A percentile compares a stretch with the other conserved stretches of the same genome.
phyloP scores from a whole-genome alignment of 768 basidiomycete species.

The Lyophyllum shimeji region DNA sequence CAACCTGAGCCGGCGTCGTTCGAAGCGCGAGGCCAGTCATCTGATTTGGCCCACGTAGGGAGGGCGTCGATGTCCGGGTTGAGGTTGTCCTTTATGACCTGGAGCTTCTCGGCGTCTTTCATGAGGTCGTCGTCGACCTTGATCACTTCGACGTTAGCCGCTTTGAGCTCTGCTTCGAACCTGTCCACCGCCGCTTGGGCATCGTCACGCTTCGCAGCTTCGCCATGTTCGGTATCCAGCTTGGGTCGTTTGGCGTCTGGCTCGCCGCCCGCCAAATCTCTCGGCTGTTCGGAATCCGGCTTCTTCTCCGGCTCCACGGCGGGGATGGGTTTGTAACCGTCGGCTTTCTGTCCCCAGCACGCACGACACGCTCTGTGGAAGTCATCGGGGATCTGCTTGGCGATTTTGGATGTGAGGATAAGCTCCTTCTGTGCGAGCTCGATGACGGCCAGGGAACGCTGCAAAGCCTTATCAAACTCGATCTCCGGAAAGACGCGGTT shows the following conservation, averaged over 20 bases:
- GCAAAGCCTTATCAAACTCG: constrained; percentile 42
- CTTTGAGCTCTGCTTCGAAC: constrained; percentile 40
- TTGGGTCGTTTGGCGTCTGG: constrained; percentile 16
- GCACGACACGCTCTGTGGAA: constrained; percentile 49
- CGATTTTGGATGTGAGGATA: constrained; percentile 45
- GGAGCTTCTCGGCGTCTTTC: constrained; percentile 11
- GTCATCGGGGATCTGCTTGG: constrained; percentile 45
- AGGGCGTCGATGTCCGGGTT: constrained; percentile 11
- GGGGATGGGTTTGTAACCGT: constrained; percentile 33
- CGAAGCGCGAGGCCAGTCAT: background rate
- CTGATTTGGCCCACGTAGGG: constrained; percentile 10
- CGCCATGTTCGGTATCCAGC: constrained; percentile 15
- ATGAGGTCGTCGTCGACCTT: constrained; percentile 11
- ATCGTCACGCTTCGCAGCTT: constrained; percentile 2
- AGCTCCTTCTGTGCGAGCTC: constrained; percentile 48
- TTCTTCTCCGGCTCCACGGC: constrained; percentile 6
- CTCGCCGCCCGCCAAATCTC: background rate
- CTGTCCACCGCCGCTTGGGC: constrained; percentile 17
- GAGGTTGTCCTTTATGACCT: constrained; percentile 13
- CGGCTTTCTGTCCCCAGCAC: constrained; percentile 49
- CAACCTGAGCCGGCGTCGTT: too few relatives aligned
- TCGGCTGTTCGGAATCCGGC: constrained; percentile 2
- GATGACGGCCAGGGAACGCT: constrained; percentile 42
- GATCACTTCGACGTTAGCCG: constrained; percentile 29
- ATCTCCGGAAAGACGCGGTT: constrained; percentile 53